phyloP scores from a whole-genome alignment of 495 filamentous ascomycete species.

The Trypethelium eluteriae region DNA sequence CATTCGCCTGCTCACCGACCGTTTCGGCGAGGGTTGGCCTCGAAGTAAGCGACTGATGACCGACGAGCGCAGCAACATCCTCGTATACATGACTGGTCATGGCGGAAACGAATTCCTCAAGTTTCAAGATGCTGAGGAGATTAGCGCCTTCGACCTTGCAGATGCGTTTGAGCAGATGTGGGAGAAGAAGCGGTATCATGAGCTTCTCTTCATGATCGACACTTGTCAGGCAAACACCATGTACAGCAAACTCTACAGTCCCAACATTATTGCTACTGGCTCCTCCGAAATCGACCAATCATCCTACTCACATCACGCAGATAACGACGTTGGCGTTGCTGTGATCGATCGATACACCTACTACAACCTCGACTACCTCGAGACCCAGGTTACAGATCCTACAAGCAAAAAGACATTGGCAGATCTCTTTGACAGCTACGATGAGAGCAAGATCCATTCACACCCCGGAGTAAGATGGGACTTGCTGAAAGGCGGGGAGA shows the following conservation, averaged over 20 bases:
- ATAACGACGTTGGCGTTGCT: conserved; percentile 94
- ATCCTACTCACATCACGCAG: conserved; percentile 92
- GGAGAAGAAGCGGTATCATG: conserved; percentile 95
- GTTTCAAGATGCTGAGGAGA: conserved; percentile 97
- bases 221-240: conserved; percentile 99
- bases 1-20: conserved; percentile 87
- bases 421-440: conserved; percentile 91
- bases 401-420: conserved; percentile 79
- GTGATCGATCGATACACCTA: conserved; percentile 99
- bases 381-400: conserved; percentile 76
- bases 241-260: conserved; percentile 95
- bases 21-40: conserved; percentile 86
- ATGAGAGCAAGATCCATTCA: conserved; percentile 87
- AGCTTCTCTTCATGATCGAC: conserved; percentile 99
- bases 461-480: conserved; percentile 91
- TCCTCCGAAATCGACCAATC: conserved; percentile 89
- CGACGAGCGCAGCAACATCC: conserved; percentile 87
- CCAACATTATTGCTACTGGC: conserved; percentile 93
- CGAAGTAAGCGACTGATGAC: conserved; percentile 85
- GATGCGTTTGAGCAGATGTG: conserved; percentile 99
- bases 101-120: conserved; percentile 98
- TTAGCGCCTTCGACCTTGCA: conserved; percentile 89
- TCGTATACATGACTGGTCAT: conserved; percentile 98
- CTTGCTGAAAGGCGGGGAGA: conserved; percentile 72
- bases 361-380: conserved; percentile 95